Base-by-base conservation (phyloP, 768 basidiomycete genomes). In the Lactarius quietus region DNA sequence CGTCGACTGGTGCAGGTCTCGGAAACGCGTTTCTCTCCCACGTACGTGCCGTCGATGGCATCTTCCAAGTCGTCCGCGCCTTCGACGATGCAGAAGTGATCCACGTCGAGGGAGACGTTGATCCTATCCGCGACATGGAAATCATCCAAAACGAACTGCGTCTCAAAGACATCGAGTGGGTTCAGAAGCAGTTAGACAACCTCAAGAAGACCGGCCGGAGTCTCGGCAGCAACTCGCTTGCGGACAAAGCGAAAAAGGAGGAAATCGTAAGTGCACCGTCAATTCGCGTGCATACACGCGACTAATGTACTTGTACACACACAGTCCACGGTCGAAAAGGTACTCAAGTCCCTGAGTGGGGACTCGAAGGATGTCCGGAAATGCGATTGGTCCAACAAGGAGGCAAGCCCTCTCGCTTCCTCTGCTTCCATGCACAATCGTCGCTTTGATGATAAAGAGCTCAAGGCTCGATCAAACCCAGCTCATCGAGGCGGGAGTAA, bases 1-100 rank as follows among this genome's bases (percentile, higher is more conserved):
- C 97, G 1, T 98, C 96, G 14, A 98, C 95, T 36, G 97, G 97
- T 70, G 97, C 93, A 54, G 97, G 97, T 73, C 87, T 99, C 45
- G 97, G 97, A 48, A 99, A 99, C 75, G 86, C 95, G 31, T 99
- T 99, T 82, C 79, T 99, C 75, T 95, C 95, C 14, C 94, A 98
- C 75, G 95, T 99, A 51, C 90, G 97, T 63, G 93, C 97, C 12
- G 96, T 98, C 66, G 97, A 99, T 74, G 97, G 97, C 72, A 99
- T 99, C 73, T 99, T 98, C 83, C 97, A 98, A 75, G 89, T 98
- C 68, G 88, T 98, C 63, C 92, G 97, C 59, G 95, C 96, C 6
- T 99, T 99, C 74, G 97, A 98, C 73, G 97, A 99, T 72, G 90
- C 95, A n/a, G 97, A 99, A 72, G 95, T 99, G 74, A 98, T 90